Conservation (phyloP, 306 rosid species). For the Hippophae rhamnoides region DNA sequence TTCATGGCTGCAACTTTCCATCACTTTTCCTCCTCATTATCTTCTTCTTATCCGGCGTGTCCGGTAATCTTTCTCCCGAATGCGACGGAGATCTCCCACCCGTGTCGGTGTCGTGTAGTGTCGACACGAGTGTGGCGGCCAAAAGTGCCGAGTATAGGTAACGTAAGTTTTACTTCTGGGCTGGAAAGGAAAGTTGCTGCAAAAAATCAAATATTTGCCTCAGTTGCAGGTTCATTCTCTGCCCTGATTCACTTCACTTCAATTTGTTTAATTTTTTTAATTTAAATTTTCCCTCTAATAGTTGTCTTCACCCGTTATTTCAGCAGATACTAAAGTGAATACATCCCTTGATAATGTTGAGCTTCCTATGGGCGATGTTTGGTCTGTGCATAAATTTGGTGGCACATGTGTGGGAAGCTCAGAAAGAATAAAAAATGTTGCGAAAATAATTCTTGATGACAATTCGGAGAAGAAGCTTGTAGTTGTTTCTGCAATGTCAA, state of each 20-base stretch:
- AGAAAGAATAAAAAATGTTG: slow-evolving; percentile 76
- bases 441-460: slow-evolving; percentile 54
- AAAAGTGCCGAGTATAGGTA: too few relatives aligned
- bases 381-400: slow-evolving; percentile 99
- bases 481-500: slow-evolving; percentile 94
- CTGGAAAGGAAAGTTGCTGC: slow-evolving; percentile 9
- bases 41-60: too few relatives aligned
- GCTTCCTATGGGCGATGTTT: slow-evolving; percentile 61
- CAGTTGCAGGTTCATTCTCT: slow-evolving; percentile 24
- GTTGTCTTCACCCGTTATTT: slow-evolving; percentile 6
- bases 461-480: slow-evolving; percentile 78
- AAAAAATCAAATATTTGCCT: slow-evolving; percentile 12
- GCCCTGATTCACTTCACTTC: neutral
- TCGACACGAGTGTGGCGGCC: too few relatives aligned
- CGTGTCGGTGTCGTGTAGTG: too few relatives aligned
- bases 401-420: slow-evolving; percentile 93
- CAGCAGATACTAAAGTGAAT: slow-evolving; percentile 36
- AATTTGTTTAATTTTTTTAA: neutral
- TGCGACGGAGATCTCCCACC: too few relatives aligned
- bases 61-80: too few relatives aligned
- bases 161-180: slow-evolving; percentile 9
- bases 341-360: slow-evolving; percentile 38
- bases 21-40: too few relatives aligned
- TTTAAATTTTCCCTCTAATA: neutral
- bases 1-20: too few relatives aligned